A percentile compares a stretch with the other conserved stretches of the same genome.
These are phyloP conservation scores for Chalara sp. DNA, from an alignment of 2,329 filamentous ascomycete species.

Conservation along the genomic window DNA sequence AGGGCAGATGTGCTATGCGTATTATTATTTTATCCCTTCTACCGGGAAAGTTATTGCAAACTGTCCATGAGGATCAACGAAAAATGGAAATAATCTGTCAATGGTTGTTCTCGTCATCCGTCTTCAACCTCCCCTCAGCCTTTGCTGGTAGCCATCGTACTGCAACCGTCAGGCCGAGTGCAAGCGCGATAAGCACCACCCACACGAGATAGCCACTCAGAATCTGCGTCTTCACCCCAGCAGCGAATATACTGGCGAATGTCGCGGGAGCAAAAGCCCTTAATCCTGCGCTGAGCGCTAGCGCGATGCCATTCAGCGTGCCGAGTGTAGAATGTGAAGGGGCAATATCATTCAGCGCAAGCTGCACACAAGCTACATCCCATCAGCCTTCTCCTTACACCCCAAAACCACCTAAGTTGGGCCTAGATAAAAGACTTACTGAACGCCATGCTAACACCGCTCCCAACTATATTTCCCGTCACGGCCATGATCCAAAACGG, in stretches of 20 bases:
- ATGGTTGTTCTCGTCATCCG: too few species aligned
- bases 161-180: slow-evolving; percentile 23
- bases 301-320: slow-evolving; percentile 62
- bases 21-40: too few species aligned
- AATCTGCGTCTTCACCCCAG: slow-evolving; percentile 55
- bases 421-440: slow-evolving; percentile 30
- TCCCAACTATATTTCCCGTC: slow-evolving; percentile 50
- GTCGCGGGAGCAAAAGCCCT: slow-evolving; percentile 60
- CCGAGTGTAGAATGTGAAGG: slow-evolving; percentile 59
- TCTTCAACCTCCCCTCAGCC: slow-evolving; percentile 16
- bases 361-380: slow-evolving; percentile 60
- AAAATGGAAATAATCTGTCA: too few species aligned
- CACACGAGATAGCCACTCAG: slow-evolving; percentile 60
- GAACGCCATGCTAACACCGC: slow-evolving; percentile 38
- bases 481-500: slow-evolving; percentile 25
- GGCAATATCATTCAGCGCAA: slow-evolving; percentile 67
- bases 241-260: slow-evolving; percentile 61
- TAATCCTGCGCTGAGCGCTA: slow-evolving; percentile 55
- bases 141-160: slow-evolving; percentile 30
- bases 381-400: too few species aligned
- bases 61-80: too few species aligned
- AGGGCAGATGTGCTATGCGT: too few species aligned
- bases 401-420: too few species aligned
- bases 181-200: slow-evolving; percentile 43
- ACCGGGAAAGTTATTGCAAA: too few species aligned